Base-by-base conservation (phyloP, 768 basidiomycete genomes). In the Amanita thiersii region DNA sequence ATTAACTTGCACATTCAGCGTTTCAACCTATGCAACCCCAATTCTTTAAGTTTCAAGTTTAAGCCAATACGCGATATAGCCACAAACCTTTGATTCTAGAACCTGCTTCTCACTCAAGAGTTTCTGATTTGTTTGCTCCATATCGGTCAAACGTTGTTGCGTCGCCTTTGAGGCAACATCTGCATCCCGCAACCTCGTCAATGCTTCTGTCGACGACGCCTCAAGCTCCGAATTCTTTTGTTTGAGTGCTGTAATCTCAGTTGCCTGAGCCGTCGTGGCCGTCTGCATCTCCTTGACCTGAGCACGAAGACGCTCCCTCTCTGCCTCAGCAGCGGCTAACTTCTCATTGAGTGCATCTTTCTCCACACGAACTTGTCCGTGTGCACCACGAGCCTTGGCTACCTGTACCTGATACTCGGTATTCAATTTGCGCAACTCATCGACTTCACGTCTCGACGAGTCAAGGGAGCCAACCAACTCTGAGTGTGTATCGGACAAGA, bases 321-420 rank as follows among this genome's bases (percentile, higher is more conserved):
- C 86, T 20, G 56, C 64, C 55, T 89, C 86, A 0, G 66, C 65
- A 17, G 64, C 64, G 17, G 57, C 61, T 21, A 86, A 60, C 47
- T 83, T 82, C 48, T 87, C 83, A 15, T 52, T 60, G 34, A 87
- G 56, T 26, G 75, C 63, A 37, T 89, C 87, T 61, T 88, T 91
- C 65, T 91, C 87, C 10, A 85, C 85, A 11, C 84, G 77, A 4
- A 83, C 72, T 53, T 85, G 81, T 0, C 86, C 85, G 50, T 86
- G 80, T 10, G 79, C 77, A 15, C 78, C 75, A 40, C 85, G 81
- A 37, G 87, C 82, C 60, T 86, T 86, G 9, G 77, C 73, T 8
- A 90, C 52, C 51, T 87, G 81, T 24, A 79, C 63, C 52, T 87
- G 85, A 37, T 77, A 67, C 5, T 89, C 86, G 5, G 72, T 63